Evolutionary conservation across 352 stramenopile genomes (phyloP), one percentile per base, ranked within the genome.

Genomic region (Phytophthora foliorum): DNA sequence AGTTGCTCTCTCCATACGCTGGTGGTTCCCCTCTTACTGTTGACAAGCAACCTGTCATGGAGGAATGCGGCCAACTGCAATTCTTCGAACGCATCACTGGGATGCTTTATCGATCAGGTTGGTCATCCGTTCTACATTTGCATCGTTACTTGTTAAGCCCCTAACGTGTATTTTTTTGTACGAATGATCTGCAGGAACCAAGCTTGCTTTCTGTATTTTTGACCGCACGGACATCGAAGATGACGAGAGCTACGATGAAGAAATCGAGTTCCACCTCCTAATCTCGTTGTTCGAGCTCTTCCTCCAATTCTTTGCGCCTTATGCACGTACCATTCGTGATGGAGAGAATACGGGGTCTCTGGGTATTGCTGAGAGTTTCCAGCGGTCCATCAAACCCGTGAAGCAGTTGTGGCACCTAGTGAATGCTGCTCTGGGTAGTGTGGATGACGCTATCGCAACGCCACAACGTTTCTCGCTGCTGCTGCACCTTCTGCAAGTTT

Each of bases 191-290:
- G 13, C 53, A 87, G 80, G 74, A 27, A 74, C 71, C 10, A 92
- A 92, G 49, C 75, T 92, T 34, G 67, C 86, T 16, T 92, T 92
- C 48, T 86, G 73, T 27, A 87, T 92, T 32, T 90, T 89, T 51
- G 84, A 92, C 31, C 81, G 81, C 25, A 89, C 75, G 0, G 80
- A 90, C 34, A 79, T 89, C 5, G 84, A 92, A 49, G 83, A 92
- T 52, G 84, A 90, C 27, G 84, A 92, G 36, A 84, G 77, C 36
- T 91, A 89, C 60, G 84, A 92, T 29, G 84, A 92, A 68, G 82
- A 92, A 55, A 80, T 90, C 44, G 84, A 91, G 67, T 89, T 89
- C 38, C 78, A 90, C 19, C 59, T 90, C 10, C 63, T 90, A 24
- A 83, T 88, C 31, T 77, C 82, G 13, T 46, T 91, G 11, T 75